Evolutionary conservation across 2,329 filamentous ascomycete genomes (phyloP), one percentile per base, ranked within the genome.

Genomic region (Samsoniella hepiali): DNA sequence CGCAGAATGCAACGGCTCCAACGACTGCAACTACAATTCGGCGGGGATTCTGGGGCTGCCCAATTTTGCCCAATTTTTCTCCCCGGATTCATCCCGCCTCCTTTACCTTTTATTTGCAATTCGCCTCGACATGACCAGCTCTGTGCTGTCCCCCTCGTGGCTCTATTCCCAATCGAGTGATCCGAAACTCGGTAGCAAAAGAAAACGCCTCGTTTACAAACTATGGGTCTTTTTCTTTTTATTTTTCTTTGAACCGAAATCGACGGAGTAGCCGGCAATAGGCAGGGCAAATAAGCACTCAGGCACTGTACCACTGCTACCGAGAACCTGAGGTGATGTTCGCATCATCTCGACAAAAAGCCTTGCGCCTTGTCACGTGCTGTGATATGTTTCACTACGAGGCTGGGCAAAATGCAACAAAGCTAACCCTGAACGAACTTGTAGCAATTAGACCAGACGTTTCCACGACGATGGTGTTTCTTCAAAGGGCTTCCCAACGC

Each of bases 61-160:
- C 36, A 40, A 55, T 55, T 40, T 56, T 58, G 56, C 17, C 56
- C 44, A 58, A n/a, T 38, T 49, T 57, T 38, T 31, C 47, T 34
- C 44, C 53, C 56, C 42, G 3, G 44, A 36, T 40, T 49, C 9
- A 6, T 32, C 53, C 44, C 53, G 34, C 34, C 50, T 53, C 32
- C n/a, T 53, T 31, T 34, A 31, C 32, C 36, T 44, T 27, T 36
- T 36, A 49, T n/a, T 27, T 9, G n/a, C 9, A 22, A 13, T 29
- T 36, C 22, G 53, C 27, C 53, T 44, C 36, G 53, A 56, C 36
- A 17, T 31, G 22, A 22, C 22, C 27, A 5, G 6, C 34, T 32
- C 29, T 15, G 31, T 15, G 27, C 29, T 50, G 47, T 32, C 15
- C 34, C 50, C 15, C 34, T 10, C 44, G 56, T 49, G 44, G 8